Evolutionary conservation across 1,284 basidiomycete species (phyloP).

Genomic region (Rhodotorula sp.): DNA sequence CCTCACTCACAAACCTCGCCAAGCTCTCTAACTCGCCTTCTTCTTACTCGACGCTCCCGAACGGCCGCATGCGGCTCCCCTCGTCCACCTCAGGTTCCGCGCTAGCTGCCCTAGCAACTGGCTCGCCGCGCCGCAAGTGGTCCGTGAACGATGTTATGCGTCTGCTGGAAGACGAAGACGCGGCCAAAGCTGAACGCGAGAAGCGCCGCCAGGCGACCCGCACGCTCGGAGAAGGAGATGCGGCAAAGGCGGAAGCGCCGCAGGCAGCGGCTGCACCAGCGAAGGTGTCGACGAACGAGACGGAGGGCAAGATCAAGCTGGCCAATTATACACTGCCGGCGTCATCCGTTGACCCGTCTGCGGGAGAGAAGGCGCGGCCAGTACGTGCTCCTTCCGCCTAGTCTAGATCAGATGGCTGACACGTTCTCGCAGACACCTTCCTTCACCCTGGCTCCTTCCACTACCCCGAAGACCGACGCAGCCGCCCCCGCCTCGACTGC

Average conservation of each 20-base stretch:
- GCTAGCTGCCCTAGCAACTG: background rate
- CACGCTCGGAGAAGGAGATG: constrained; percentile 30
- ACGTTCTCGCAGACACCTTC: background rate
- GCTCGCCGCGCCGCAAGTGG: constrained; percentile 21
- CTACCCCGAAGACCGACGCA: background rate
- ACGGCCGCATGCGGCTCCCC: constrained; percentile 27
- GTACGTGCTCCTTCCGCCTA: background rate
- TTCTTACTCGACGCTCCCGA: constrained; percentile 17
- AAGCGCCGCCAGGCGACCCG: constrained; percentile 23
- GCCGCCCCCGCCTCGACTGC: background rate
- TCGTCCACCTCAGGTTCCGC: background rate
- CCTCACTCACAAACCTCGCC: constrained; percentile 5
- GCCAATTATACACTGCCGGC: constrained; percentile 9
- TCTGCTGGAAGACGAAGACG: constrained; percentile 24
- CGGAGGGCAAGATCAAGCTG: constrained; percentile 28
- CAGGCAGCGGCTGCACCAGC: background rate
- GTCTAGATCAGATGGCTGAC: background rate
- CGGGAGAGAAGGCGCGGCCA: background rate
- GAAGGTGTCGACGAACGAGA: background rate
- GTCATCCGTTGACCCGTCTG: background rate
- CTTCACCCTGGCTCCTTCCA: background rate
- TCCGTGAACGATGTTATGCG: constrained; percentile 14
- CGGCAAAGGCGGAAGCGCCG: background rate
- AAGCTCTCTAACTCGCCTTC: constrained; percentile 8
- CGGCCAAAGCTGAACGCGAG: constrained; percentile 25